A percentile compares a stretch with the other conserved stretches of the same genome.
Conservation (phyloP, 2,329 filamentous ascomycete genomes). For the Aspergillus neotritici region DNA sequence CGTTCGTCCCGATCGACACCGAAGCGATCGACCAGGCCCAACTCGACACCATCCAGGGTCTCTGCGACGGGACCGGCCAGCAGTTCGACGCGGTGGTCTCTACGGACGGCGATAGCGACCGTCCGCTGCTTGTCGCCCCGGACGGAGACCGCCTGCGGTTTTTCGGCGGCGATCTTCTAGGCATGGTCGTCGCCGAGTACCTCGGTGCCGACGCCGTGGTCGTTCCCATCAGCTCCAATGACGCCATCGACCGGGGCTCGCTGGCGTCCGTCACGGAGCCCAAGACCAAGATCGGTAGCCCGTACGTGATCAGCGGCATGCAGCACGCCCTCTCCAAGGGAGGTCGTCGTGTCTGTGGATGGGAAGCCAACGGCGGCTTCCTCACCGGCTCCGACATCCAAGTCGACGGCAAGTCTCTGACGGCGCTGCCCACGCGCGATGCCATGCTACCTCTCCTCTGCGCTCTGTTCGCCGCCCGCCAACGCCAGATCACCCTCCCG, state of each 20-base stretch:
- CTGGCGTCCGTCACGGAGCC: conserved; percentile 22
- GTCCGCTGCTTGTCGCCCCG: conserved; percentile 27
- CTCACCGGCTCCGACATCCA: conserved; percentile 28
- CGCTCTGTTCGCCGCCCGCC: conserved; percentile 24
- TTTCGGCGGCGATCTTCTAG: conserved; percentile 29
- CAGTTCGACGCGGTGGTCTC: conserved; percentile 27
- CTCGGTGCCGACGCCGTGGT: conserved; percentile 25
- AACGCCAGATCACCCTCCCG: conserved; percentile 20
- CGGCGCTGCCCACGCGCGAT: conserved; percentile 29
- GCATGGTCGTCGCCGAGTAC: conserved; percentile 30
- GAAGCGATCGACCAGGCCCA: conserved; percentile 31
- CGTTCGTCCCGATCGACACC: conserved; percentile 31
- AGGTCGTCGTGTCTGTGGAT: conserved; percentile 24
- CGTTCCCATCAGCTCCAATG: conserved; percentile 31
- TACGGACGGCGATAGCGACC: conserved; percentile 32
- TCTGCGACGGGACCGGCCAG: conserved; percentile 20
- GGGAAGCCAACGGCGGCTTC: conserved; percentile 33
- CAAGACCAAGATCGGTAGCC: conserved; percentile 32
- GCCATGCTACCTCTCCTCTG: conserved; percentile 28
- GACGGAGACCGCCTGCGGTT: conserved; percentile 24
- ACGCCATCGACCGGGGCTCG: conserved; percentile 28
- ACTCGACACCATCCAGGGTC: conserved; percentile 24
- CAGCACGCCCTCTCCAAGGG: conserved; percentile 25
- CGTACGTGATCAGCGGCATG: conserved; percentile 32
- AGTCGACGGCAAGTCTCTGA: conserved; percentile 22